Conservation (phyloP, 495 filamentous ascomycete genomes). For the Astrocystis sublimbata region DNA sequence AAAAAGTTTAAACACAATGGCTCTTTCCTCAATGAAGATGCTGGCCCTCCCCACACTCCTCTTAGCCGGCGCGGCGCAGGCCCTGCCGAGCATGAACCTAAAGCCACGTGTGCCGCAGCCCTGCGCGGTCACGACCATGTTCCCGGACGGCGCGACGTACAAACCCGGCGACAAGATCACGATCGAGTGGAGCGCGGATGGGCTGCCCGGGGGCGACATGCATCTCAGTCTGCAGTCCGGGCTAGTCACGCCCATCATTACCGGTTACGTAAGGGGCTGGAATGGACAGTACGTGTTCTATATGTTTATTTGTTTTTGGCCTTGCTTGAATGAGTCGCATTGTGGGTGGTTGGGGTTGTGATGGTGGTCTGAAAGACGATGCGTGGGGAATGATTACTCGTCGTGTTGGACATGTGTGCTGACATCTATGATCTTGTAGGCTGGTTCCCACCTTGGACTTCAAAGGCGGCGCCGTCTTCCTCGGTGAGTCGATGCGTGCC, state of each 20-base stretch:
- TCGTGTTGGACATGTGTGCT: constrained; percentile 3
- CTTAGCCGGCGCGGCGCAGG: background rate
- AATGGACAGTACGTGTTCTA: constrained; percentile 6
- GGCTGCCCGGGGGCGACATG: constrained; percentile 4
- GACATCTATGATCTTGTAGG: constrained; percentile 3
- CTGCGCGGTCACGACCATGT: constrained; percentile 7
- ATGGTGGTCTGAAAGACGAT: background rate
- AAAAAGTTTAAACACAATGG: background rate
- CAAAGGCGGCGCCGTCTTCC: constrained; percentile 2
- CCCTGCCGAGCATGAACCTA: constrained; percentile 2
- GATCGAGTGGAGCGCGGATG: constrained; percentile 5
- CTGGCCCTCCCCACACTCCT: constrained; percentile 3
- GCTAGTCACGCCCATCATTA: constrained; percentile 4
- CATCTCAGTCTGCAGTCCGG: background rate
- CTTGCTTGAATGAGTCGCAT: constrained; percentile 3
- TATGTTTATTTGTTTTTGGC: constrained; percentile 3
- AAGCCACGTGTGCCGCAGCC: constrained; percentile 4
- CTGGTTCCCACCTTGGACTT: constrained; percentile 1
- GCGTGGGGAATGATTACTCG: background rate
- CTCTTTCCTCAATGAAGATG: constrained; percentile 1
- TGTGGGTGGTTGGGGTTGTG: background rate
- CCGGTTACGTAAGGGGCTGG: background rate
- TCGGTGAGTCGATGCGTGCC: constrained; percentile 1
- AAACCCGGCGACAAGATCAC: constrained; percentile 8
- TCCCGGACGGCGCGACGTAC: constrained; percentile 4